phyloP scores from a whole-genome alignment of 805 yeast species.

The Sporopachydermia quercuum region DNA sequence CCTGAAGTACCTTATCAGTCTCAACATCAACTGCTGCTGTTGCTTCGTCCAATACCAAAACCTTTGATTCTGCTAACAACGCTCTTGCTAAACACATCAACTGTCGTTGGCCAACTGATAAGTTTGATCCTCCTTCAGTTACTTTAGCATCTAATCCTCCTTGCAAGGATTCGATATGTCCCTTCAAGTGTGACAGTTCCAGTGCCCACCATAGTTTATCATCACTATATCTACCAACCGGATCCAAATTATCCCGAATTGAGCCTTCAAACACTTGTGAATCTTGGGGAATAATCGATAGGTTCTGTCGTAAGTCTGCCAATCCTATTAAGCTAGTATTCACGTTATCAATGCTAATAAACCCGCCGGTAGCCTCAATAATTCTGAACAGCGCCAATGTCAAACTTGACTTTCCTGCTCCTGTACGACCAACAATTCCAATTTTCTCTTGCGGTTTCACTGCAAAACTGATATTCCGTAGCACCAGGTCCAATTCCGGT shows the following conservation, averaged over 20 bases:
- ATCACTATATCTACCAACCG: constrained; percentile 51
- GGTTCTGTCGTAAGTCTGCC: constrained; percentile 56
- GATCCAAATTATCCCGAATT: constrained; percentile 76
- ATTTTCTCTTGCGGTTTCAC: constrained; percentile 69
- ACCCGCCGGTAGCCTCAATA: constrained; percentile 63
- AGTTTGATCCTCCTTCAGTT: constrained; percentile 69
- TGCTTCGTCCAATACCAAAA: constrained; percentile 79
- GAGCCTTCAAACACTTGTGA: constrained; percentile 87
- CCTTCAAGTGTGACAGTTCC: constrained; percentile 52
- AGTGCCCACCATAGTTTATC: constrained; percentile 74
- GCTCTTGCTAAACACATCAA: constrained; percentile 76
- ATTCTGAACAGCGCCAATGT: constrained; percentile 77
- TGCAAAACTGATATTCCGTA: constrained; percentile 48
- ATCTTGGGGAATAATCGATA: constrained; percentile 88
- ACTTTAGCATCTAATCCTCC: constrained; percentile 41
- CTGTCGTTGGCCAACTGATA: constrained; percentile 83
- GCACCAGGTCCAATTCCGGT: constrained; percentile 62
- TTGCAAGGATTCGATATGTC: constrained; percentile 28
- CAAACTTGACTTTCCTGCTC: constrained; percentile 87
- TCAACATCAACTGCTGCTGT: constrained; percentile 82
- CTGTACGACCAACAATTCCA: constrained; percentile 95
- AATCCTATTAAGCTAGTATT: constrained; percentile 58
- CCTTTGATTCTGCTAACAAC: constrained; percentile 55
- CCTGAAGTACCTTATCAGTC: constrained; percentile 67
- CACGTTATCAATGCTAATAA: constrained; percentile 56